Evolutionary conservation across 2,329 filamentous ascomycete genomes (phyloP).

Genomic region (Fusarium ambrosium): DNA sequence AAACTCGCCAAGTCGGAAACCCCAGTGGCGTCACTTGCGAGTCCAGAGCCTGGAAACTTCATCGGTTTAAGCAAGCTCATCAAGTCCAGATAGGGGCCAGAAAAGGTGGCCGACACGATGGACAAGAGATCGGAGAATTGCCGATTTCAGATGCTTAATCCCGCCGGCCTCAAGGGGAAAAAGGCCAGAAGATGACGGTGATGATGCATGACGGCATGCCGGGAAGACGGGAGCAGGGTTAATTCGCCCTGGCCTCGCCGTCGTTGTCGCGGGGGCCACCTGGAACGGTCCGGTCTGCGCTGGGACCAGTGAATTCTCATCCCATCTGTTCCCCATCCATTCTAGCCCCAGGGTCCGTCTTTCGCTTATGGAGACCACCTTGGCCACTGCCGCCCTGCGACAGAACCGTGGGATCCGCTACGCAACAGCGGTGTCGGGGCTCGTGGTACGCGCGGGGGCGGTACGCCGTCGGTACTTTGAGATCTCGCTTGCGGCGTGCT

Average conservation of each 20-base stretch:
- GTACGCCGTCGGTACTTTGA: constrained; percentile 22
- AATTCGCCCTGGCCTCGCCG: constrained; percentile 13
- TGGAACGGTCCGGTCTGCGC: constrained; percentile 45
- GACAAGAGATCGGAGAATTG: neutral
- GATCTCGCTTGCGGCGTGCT: constrained; percentile 4
- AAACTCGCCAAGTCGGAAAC: neutral
- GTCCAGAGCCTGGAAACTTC: neutral
- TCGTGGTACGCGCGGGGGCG: constrained; percentile 3
- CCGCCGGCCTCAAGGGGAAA: neutral
- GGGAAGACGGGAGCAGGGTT: constrained; percentile 24
- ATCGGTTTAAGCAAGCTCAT: neutral
- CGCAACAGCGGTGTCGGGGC: constrained; percentile 26
- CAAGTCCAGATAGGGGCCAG: neutral
- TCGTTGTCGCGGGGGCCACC: constrained; percentile 24
- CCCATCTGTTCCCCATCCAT: constrained; percentile 9
- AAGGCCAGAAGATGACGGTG: constrained; percentile 1
- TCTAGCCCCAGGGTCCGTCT: constrained; percentile 20
- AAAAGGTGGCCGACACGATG: neutral
- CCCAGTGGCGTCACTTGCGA: neutral
- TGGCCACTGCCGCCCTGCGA: constrained; percentile 33
- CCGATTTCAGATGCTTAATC: neutral
- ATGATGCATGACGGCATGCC: constrained; percentile 27
- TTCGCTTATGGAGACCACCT: constrained; percentile 15
- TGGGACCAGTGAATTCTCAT: constrained; percentile 28
- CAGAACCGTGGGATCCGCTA: constrained; percentile 26